phyloP scores from a whole-genome alignment of 305 asterid species.

The Fraxinus velutina region DNA sequence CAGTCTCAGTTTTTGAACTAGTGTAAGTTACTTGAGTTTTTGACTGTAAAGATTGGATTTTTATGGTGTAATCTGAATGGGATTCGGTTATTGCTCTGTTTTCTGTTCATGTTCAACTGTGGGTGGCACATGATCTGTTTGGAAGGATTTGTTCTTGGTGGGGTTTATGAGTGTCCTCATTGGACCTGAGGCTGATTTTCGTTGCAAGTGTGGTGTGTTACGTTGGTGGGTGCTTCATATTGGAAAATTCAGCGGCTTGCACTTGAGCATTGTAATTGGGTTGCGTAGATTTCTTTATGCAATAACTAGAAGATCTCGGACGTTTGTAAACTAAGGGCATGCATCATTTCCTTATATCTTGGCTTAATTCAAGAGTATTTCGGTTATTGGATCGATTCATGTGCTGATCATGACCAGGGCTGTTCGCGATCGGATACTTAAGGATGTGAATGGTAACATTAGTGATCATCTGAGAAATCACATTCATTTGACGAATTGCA shows the following conservation, averaged over 20 bases:
- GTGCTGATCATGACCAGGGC: conserved; percentile 85
- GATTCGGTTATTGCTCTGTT: conserved; percentile 26
- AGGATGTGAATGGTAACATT: conserved; percentile 82
- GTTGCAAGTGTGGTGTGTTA: neutral
- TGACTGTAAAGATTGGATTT: conserved; percentile 14
- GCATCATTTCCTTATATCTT: conserved; percentile 31
- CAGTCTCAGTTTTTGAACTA: conserved; percentile 7
- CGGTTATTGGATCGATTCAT: conserved; percentile 32
- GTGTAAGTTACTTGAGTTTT: conserved; percentile 17
- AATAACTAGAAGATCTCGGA: conserved; percentile 32
- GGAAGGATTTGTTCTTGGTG: neutral
- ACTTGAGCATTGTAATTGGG: conserved; percentile 6
- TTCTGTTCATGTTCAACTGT: neutral
- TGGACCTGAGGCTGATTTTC: neutral
- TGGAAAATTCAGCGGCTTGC: conserved; percentile 22
- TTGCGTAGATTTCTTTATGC: neutral
- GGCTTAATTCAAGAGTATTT: conserved; percentile 32
- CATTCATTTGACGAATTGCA: conserved; percentile 93
- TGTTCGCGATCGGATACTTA: conserved; percentile 77
- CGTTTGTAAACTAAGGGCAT: conserved; percentile 33
- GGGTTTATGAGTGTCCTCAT: neutral
- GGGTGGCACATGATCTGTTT: neutral
- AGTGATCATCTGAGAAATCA: conserved; percentile 85
- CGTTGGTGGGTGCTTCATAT: neutral
- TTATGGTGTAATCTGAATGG: conserved; percentile 21